phyloP scores from a whole-genome alignment of 306 rosid species.

The Heteromeles arbutifolia region DNA sequence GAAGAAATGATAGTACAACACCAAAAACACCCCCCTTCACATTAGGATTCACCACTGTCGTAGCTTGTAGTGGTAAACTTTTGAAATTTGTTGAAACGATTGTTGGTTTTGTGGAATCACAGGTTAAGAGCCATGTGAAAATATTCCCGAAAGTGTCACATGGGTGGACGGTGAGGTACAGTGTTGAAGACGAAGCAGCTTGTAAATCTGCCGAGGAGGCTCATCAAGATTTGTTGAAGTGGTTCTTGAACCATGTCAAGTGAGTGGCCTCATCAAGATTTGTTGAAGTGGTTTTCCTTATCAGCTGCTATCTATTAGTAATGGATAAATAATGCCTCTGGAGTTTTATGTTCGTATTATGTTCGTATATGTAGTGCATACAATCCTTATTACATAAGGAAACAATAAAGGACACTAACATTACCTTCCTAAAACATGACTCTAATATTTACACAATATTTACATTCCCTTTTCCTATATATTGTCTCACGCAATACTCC shows the following conservation, averaged over 20 bases:
- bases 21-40: neutral
- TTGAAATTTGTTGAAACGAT: neutral
- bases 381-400: too few relatives aligned
- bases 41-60: neutral
- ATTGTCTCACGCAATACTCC: too few relatives aligned
- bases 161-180: constrained; percentile 58
- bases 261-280: constrained; percentile 1
- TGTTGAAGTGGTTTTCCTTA: too few relatives aligned
- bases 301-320: neutral
- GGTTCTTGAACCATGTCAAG: constrained; percentile 47
- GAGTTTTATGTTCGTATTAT: too few relatives aligned
- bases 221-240: constrained; percentile 52
- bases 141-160: constrained; percentile 50
- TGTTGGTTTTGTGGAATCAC: neutral
- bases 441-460: too few relatives aligned
- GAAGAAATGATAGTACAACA: neutral
- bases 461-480: too few relatives aligned
- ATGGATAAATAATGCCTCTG: too few relatives aligned
- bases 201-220: constrained; percentile 59
- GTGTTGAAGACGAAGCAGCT: constrained; percentile 36
- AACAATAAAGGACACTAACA: too few relatives aligned
- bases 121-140: constrained; percentile 55
- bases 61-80: neutral
- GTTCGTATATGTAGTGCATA: too few relatives aligned
- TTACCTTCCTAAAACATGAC: too few relatives aligned